These are phyloP conservation scores for Sonneratia alba DNA, from an alignment of 345 rosid species.

Conservation along the genomic window DNA sequence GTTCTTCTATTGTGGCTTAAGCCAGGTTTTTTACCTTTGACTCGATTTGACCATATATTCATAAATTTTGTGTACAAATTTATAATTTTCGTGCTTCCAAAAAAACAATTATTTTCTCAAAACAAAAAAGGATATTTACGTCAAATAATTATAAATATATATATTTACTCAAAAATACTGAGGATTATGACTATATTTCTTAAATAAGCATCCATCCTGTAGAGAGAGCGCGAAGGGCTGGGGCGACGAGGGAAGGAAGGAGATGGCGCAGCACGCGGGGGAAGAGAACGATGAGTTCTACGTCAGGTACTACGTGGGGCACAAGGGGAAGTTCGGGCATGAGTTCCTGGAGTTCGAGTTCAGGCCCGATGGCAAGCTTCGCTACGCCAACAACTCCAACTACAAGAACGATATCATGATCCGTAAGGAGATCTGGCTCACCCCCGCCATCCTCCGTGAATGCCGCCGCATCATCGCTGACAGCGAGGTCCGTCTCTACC, in stretches of 20 bases:
- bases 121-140: no score
- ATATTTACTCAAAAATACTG: no score
- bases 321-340: conserved; percentile 98
- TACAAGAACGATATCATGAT: conserved; percentile 99
- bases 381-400: conserved; percentile 97
- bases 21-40: no score
- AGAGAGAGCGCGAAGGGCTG: neutral
- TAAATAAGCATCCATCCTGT: no score
- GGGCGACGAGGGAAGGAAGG: neutral
- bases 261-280: conserved; percentile 24
- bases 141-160: no score
- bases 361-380: conserved; percentile 89
- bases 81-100: no score
- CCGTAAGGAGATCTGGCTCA: conserved; percentile 92
- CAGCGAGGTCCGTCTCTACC: conserved; percentile 50
- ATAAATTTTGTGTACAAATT: no score
- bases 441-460: conserved; percentile 86
- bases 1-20: no score
- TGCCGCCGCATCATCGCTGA: conserved; percentile 97
- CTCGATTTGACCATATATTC: no score
- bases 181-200: no score
- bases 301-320: conserved; percentile 92
- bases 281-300: conserved; percentile 69
- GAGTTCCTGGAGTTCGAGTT: conserved; percentile 99
- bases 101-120: no score